phyloP scores from a whole-genome alignment of 2,329 filamentous ascomycete genomes.

The Akanthomyces lecanii region DNA sequence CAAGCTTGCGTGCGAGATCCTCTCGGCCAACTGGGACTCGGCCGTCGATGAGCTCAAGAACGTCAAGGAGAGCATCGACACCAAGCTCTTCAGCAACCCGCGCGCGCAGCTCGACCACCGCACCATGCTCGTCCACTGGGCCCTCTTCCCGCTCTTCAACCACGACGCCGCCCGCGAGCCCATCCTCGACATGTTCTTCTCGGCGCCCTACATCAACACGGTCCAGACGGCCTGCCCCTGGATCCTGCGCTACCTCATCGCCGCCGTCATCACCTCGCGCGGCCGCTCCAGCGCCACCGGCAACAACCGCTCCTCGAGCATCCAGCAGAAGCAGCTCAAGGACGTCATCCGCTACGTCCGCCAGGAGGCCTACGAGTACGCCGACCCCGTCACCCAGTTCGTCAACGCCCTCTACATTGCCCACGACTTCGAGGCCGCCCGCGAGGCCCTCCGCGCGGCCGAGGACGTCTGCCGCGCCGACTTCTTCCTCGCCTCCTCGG shows the following conservation, averaged over 20 bases:
- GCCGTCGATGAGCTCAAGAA: conserved; percentile 88
- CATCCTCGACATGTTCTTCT: conserved; percentile 96
- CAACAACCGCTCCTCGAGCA: conserved; percentile 71
- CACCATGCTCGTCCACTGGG: conserved; percentile 97
- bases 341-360: conserved; percentile 92
- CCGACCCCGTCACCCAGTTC: conserved; percentile 92
- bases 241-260: conserved; percentile 90
- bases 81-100: conserved; percentile 92
- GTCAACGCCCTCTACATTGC: conserved; percentile 92
- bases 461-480: conserved; percentile 89
- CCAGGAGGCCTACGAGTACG: conserved; percentile 97
- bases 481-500: conserved; percentile 86
- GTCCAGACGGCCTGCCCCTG: conserved; percentile 97
- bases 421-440: conserved; percentile 83
- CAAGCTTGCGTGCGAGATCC: conserved; percentile 93
- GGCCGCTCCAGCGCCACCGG: conserved; percentile 70
- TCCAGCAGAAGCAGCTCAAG: conserved; percentile 98
- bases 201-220: conserved; percentile 96
- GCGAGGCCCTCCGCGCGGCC: conserved; percentile 79
- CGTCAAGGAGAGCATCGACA: conserved; percentile 88
- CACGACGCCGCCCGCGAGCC: conserved; percentile 84
- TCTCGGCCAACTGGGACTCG: conserved; percentile 91
- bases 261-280: conserved; percentile 91
- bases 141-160: conserved; percentile 98
- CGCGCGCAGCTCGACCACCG: conserved; percentile 93